Base-by-base conservation (phyloP, 2,329 filamentous ascomycete species). In the Pyrenophora tritici-repentis region DNA sequence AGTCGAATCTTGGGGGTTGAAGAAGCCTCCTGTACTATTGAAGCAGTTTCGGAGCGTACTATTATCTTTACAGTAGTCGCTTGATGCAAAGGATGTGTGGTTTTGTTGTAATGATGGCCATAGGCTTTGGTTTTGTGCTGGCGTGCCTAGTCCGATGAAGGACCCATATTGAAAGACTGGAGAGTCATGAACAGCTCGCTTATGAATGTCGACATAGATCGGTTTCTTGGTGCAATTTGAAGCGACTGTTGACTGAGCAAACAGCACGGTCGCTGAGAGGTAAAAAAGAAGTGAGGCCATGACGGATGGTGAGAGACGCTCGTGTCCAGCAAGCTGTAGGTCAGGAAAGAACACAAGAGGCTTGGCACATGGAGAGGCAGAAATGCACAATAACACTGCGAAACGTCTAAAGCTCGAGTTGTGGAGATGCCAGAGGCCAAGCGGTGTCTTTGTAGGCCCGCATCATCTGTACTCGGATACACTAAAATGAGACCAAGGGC, bases 161-260 rank as follows among this genome's bases (percentile, higher is more conserved):
- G 75, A 73, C 40, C 76, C 76, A 66, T 78, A 78, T 47, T 77
- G 75, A 40, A 74, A 73, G 10, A 67, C 61, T 1, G 62, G 55
- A 5, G 71, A 70, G 40, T 72, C 71, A 42, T 76, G 70, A n/a
- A 78, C 75, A 12, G 65, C 71, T 42, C 76, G 66, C 50, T 71
- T 72, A 46, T 78, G 76, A 32, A 78, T 76, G 39, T 78, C 76
- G 59, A 78, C 73, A 48, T 76, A 78, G 47, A 78, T 69, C 0
- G 75, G 74, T 26, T 66, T 57, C 44, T 62, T 69, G 6, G 70
- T 71, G 52, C 73, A 76, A 58, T 75, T 73, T 55, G 72, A 70
- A 13, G 72, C 72, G 58, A 64, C 49, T 48, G 66, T 67, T 37
- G 68, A 67, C 62, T 71, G 66, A 70, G 62, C 58, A 34, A 74